phyloP scores from a whole-genome alignment of 768 basidiomycete genomes.

The Pholiota molesta region DNA sequence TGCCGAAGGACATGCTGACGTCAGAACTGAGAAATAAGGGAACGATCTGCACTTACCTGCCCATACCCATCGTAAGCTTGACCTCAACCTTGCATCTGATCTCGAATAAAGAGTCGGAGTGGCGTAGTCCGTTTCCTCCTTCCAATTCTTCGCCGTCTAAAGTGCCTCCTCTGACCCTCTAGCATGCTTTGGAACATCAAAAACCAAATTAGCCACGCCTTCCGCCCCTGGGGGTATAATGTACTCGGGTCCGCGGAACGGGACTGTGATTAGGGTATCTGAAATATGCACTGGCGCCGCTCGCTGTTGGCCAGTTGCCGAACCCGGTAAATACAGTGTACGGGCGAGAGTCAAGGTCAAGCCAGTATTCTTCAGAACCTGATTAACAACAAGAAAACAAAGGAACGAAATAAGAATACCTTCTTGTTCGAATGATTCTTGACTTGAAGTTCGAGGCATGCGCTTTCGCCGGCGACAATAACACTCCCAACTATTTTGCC shows the following conservation, averaged over 20 bases:
- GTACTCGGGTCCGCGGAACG: conserved; percentile 78
- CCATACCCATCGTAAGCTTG: conserved; percentile 70
- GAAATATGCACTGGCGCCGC: conserved; percentile 52
- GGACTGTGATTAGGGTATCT: conserved; percentile 68
- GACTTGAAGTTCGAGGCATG: conserved; percentile 75
- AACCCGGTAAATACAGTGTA: conserved; percentile 57
- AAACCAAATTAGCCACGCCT: conserved; percentile 77
- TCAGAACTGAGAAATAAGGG: neutral
- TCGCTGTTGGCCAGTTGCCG: conserved; percentile 43
- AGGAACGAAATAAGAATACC: conserved; percentile 40
- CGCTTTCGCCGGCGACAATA: conserved; percentile 68
- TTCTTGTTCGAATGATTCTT: conserved; percentile 84
- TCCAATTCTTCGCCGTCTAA: conserved; percentile 45
- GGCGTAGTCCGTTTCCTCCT: conserved; percentile 29
- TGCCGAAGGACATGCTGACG: conserved; percentile 7
- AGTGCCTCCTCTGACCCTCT: conserved; percentile 63
- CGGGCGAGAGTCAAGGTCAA: conserved; percentile 64
- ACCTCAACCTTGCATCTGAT: conserved; percentile 65
- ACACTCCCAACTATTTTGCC: conserved; percentile 66
- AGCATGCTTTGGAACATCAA: conserved; percentile 74
- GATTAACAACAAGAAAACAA: conserved; percentile 9
- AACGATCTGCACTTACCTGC: conserved; percentile 46
- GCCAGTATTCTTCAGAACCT: conserved; percentile 59
- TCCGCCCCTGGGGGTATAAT: conserved; percentile 73
- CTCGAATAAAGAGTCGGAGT: conserved; percentile 65